Conservation (phyloP, 352 stramenopile species). For the Phytophthora podocarpi region DNA sequence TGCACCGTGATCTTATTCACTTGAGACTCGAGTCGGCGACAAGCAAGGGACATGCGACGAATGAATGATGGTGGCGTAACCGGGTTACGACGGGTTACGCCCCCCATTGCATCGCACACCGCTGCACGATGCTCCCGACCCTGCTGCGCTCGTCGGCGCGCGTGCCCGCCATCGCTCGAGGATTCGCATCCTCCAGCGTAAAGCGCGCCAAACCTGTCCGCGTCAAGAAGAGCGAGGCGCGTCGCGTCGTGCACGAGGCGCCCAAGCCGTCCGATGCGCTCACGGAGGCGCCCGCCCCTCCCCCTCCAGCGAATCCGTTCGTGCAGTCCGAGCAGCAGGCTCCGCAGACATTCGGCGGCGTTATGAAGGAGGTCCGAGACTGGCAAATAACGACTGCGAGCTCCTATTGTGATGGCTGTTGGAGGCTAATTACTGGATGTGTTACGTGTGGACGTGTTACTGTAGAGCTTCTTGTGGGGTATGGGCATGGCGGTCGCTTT, state of each 20-base stretch:
- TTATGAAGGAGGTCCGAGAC: conserved; percentile 63
- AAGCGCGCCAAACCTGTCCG: conserved; percentile 70
- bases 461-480: conserved; percentile 80
- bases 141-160: conserved; percentile 3
- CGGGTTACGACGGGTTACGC: not conserved
- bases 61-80: conserved; percentile 3
- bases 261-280: conserved; percentile 56
- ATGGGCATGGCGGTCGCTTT: conserved; percentile 82
- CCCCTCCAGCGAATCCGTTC: conserved; percentile 35
- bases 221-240: conserved; percentile 73
- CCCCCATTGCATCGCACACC: not conserved
- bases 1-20: not conserved
- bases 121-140: conserved; percentile 9
- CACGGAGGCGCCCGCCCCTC: conserved; percentile 27
- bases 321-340: conserved; percentile 45
- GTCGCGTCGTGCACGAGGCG: conserved; percentile 51
- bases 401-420: too few relatives aligned
- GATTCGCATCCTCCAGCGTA: conserved; percentile 46
- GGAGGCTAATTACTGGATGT: too few relatives aligned
- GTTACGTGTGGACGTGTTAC: too few relatives aligned
- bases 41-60: too few relatives aligned
- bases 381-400: too few relatives aligned
- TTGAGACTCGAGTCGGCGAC: not conserved
- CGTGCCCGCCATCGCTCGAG: conserved; percentile 18
- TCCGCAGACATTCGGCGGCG: conserved; percentile 62